These are phyloP conservation scores for Orbilia blumenaviensis DNA, from an alignment of 2,329 filamentous ascomycete species.

Conservation along the genomic window DNA sequence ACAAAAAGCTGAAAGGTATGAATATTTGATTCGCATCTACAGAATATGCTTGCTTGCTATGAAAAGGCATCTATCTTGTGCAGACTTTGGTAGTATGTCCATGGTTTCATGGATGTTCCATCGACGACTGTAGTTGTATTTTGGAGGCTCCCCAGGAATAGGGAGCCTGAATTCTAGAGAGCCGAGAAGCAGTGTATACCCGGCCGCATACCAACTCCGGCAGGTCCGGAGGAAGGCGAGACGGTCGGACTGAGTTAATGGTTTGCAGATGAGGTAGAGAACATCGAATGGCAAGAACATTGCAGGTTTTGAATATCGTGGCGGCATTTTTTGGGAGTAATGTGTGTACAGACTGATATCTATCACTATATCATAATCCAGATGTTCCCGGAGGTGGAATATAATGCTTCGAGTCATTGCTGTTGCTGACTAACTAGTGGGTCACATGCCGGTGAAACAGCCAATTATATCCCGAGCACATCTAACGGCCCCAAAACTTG, in stretches of 20 bases:
- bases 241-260: conserved; percentile 27
- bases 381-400: too few species aligned
- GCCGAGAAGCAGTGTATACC: conserved; percentile 20
- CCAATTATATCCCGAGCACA: too few species aligned
- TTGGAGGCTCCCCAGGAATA: conserved; percentile 4
- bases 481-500: too few species aligned
- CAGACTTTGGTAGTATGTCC: conserved; percentile 34
- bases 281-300: conserved; percentile 33
- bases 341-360: not conserved
- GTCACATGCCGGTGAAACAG: too few species aligned
- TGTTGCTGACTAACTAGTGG: too few species aligned
- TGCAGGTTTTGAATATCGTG: conserved; percentile 17
- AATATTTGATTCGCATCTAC: not conserved
- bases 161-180: conserved; percentile 21
- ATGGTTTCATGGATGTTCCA: conserved; percentile 6
- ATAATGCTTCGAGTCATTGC: too few species aligned
- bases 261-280: conserved; percentile 6
- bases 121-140: conserved; percentile 7
- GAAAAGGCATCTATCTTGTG: not conserved
- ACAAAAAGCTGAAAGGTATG: not conserved
- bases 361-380: too few species aligned
- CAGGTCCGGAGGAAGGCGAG: conserved; percentile 22
- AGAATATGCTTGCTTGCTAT: conserved; percentile 4
- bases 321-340: not conserved
- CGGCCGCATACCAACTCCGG: conserved; percentile 30